phyloP scores from a whole-genome alignment of 1,284 basidiomycete genomes.

The Marasmius oreades region DNA sequence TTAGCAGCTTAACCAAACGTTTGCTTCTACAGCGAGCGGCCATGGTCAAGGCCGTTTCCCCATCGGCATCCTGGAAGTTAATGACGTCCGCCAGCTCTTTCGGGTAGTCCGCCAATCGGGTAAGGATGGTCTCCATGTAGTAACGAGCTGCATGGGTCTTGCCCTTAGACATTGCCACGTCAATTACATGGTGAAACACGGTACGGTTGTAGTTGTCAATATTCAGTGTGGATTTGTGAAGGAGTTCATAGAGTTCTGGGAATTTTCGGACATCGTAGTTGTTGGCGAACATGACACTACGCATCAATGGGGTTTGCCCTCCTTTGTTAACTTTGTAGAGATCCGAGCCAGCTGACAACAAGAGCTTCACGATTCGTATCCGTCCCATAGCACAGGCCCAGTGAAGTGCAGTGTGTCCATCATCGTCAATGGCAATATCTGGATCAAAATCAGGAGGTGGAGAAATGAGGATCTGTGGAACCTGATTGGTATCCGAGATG shows the following conservation, averaged over 20 bases:
- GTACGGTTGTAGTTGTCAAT: constrained; percentile 99
- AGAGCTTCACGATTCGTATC: constrained; percentile 92
- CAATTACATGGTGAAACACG: constrained; percentile 98
- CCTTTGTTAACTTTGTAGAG: constrained; percentile 97
- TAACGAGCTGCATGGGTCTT: constrained; percentile 98
- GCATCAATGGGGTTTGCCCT: constrained; percentile 98
- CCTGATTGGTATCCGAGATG: constrained; percentile 94
- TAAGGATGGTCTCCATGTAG: constrained; percentile 97
- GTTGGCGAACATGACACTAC: constrained; percentile 99
- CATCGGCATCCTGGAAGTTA: constrained; percentile 99
- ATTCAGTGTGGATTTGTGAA: constrained; percentile 97
- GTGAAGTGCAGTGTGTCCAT: constrained; percentile 95
- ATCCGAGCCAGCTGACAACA: constrained; percentile 93
- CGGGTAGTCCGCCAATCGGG: constrained; percentile 90
- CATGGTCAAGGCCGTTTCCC: constrained; percentile 96
- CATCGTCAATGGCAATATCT: constrained; percentile 97
- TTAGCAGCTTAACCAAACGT: constrained; percentile 92
- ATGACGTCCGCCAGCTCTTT: constrained; percentile 97
- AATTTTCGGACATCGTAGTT: constrained; percentile 99
- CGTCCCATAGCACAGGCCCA: constrained; percentile 99
- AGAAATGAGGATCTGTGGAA: constrained; percentile 84
- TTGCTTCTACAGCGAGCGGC: constrained; percentile 96
- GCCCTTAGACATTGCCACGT: constrained; percentile 96
- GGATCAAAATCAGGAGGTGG: constrained; percentile 94
- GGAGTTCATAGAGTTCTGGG: constrained; percentile 93